Percentiles rank a stretch among this genome's conserved stretches.
These are phyloP conservation scores for Eucalyptus pauciflora DNA, from an alignment of 345 rosid species.

Conservation along the genomic window DNA sequence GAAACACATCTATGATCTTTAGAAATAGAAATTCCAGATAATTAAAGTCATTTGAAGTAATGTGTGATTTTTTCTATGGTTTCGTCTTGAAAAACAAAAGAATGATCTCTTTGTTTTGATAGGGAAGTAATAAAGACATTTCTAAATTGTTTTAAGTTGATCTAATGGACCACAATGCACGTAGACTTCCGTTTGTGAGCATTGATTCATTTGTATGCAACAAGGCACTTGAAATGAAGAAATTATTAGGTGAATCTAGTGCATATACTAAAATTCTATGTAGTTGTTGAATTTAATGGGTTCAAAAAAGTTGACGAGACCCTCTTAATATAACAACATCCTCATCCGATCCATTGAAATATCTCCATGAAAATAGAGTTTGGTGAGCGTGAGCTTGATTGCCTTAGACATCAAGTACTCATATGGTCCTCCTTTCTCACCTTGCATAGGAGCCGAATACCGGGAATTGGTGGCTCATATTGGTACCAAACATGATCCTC, in stretches of 20 bases:
- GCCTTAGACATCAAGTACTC: background rate
- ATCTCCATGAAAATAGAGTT: background rate
- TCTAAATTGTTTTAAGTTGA: too few species aligned
- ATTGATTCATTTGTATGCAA: background rate
- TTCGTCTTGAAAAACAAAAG: too few species aligned
- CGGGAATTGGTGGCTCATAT: constrained; percentile 97
- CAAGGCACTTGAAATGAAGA: background rate
- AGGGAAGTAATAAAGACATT: too few species aligned
- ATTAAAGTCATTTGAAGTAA: too few species aligned
- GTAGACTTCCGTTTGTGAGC: background rate
- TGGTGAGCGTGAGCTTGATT: background rate
- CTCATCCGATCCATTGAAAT: background rate
- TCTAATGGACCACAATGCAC: background rate
- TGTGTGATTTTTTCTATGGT: too few species aligned
- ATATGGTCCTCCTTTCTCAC: background rate
- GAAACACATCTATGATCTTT: too few species aligned
- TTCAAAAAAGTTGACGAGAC: background rate
- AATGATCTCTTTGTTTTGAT: too few species aligned
- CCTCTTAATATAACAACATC: background rate
- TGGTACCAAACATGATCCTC: constrained; percentile 68
- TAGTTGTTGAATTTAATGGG: background rate
- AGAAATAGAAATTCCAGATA: too few species aligned
- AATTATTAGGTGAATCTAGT: background rate
- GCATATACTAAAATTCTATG: background rate
- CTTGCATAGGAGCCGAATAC: constrained; percentile 77